Evolutionary conservation across 305 asterid species (phyloP).

Genomic region (Fraxinus velutina): DNA sequence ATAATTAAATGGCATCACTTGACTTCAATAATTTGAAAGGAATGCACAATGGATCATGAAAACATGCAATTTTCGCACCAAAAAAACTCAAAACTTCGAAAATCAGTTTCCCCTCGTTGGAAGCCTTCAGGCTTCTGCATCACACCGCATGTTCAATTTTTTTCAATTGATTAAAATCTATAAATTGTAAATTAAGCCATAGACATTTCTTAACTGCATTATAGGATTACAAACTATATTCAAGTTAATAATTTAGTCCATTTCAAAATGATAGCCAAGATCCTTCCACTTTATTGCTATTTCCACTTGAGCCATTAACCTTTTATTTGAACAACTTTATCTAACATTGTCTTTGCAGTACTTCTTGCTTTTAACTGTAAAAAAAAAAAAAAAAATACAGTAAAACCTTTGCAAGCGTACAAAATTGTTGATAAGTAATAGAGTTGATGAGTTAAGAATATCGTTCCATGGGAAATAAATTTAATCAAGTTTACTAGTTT

Average conservation of each 20-base stretch:
- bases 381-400: too few relatives aligned
- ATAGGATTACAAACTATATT: not conserved
- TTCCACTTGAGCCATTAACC: not conserved
- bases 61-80: not conserved
- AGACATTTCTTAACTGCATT: not conserved
- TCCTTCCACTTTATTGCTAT: not conserved
- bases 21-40: not conserved
- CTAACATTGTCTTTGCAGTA: too few relatives aligned
- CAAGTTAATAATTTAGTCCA: not conserved
- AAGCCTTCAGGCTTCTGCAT: not conserved
- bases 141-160: not conserved
- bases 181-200: not conserved
- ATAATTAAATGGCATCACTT: not conserved
- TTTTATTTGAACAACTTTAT: too few relatives aligned
- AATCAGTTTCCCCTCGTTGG: not conserved
- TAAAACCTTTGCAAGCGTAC: not conserved
- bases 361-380: too few relatives aligned
- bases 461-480: not conserved
- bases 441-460: too few relatives aligned
- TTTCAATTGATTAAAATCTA: not conserved
- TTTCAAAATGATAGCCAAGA: not conserved
- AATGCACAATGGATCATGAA: not conserved
- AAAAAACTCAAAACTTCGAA: not conserved
- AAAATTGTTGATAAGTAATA: not conserved
- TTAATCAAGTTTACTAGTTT: too few relatives aligned